Evolutionary conservation across 768 basidiomycete species (phyloP).

Genomic region (Leccinum disarticulatum): DNA sequence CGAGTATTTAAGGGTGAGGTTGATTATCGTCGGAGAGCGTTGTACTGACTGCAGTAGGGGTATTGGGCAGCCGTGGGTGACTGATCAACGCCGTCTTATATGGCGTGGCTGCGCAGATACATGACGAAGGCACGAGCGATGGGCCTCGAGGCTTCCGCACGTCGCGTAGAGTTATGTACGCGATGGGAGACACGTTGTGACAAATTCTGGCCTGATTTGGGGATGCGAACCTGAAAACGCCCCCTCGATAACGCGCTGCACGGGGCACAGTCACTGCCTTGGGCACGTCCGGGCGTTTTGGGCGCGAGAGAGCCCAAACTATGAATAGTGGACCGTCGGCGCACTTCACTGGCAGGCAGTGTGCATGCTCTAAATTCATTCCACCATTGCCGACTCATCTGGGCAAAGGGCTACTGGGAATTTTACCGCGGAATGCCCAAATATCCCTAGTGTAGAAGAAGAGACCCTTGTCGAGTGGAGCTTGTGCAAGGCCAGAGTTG

Average conservation of each 20-base stretch:
- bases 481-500: not conserved
- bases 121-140: constrained; percentile 27
- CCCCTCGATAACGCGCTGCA: constrained; percentile 14
- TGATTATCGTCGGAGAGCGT: constrained; percentile 19
- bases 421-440: not conserved
- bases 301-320: constrained; percentile 1
- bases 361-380: constrained; percentile 5
- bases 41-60: constrained; percentile 6
- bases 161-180: constrained; percentile 10
- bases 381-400: not conserved
- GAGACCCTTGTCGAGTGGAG: not conserved
- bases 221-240: constrained; percentile 6
- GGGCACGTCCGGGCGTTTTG: constrained; percentile 2
- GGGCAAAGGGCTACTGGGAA: constrained; percentile 3
- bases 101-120: constrained; percentile 18
- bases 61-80: constrained; percentile 18
- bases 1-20: constrained; percentile 23
- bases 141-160: constrained; percentile 35
- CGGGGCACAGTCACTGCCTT: constrained; percentile 15
- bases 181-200: constrained; percentile 22
- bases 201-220: constrained; percentile 4
- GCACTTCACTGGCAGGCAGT: constrained; percentile 1
- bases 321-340: constrained; percentile 2
- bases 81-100: constrained; percentile 35
- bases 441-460: not conserved